A percentile compares a stretch with the other conserved stretches of the same genome.
These are phyloP conservation scores for Cnidoscolus chayamansa DNA, from an alignment of 441 rosid genomes.

Conservation along the genomic window DNA sequence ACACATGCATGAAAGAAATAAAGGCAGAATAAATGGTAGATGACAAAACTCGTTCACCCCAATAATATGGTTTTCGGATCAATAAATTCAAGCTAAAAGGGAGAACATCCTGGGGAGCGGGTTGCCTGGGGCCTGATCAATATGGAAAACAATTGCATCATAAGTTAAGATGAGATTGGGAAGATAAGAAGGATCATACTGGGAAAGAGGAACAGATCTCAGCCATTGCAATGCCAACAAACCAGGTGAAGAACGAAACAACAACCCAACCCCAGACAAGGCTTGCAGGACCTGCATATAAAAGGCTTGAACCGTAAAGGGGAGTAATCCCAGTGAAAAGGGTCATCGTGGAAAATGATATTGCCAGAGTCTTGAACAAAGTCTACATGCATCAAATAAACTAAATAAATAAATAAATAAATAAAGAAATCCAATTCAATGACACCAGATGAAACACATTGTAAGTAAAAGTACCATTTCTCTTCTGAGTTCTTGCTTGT, in stretches of 20 bases:
- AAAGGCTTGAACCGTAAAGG: constrained; percentile 53
- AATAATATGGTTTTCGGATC: too few relatives aligned
- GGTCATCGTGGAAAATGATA: constrained; percentile 61
- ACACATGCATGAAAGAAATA: too few relatives aligned
- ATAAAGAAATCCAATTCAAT: not conserved
- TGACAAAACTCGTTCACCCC: too few relatives aligned
- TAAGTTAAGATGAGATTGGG: too few relatives aligned
- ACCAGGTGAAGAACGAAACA: constrained; percentile 62
- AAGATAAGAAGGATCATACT: constrained; percentile 27
- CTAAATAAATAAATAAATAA: not conserved
- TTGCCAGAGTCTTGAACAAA: constrained; percentile 56
- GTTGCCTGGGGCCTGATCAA: too few relatives aligned
- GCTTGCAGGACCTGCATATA: constrained; percentile 54
- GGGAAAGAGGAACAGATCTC: constrained; percentile 72
- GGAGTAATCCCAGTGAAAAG: constrained; percentile 61
- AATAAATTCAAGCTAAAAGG: too few relatives aligned
- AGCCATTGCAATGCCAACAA: constrained; percentile 63
- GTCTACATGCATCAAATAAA: constrained; percentile 33
- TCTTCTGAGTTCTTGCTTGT: constrained; percentile 67
- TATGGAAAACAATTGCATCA: too few relatives aligned
- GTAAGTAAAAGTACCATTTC: constrained; percentile 42
- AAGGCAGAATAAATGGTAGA: too few relatives aligned
- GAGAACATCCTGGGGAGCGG: too few relatives aligned
- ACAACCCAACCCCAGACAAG: constrained; percentile 68
- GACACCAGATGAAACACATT: too few relatives aligned